Conservation (phyloP, 352 stramenopile species). For the Phytopythium ostracodes region DNA sequence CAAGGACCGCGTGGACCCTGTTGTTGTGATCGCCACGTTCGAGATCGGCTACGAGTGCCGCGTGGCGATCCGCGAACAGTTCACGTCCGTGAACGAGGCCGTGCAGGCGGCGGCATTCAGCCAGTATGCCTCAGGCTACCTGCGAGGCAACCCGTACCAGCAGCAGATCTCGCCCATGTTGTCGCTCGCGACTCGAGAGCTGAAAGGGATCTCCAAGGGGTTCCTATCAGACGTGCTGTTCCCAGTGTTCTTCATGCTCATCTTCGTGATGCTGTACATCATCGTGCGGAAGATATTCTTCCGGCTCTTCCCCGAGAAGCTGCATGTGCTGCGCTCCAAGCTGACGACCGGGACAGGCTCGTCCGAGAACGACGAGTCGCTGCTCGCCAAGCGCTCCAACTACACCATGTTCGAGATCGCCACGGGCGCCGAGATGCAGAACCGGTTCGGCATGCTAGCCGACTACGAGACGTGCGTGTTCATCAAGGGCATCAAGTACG, state of each 20-base stretch:
- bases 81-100: constrained; percentile 10
- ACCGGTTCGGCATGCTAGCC: constrained; percentile 23
- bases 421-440: constrained; percentile 25
- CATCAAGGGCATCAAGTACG: constrained; percentile 42
- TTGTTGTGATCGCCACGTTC: constrained; percentile 21
- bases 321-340: constrained; percentile 7
- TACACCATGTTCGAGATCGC: constrained; percentile 36
- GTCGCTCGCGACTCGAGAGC: constrained; percentile 25
- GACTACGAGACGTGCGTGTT: constrained; percentile 45
- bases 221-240: constrained; percentile 24
- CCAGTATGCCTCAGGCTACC: constrained; percentile 10
- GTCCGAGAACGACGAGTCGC: constrained; percentile 15
- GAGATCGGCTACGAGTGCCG: constrained; percentile 24
- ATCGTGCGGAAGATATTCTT: constrained; percentile 25
- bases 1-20: constrained; percentile 25
- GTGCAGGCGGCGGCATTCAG: constrained; percentile 12
- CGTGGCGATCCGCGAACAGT: constrained; percentile 20
- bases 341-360: neutral
- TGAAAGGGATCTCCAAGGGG: constrained; percentile 13
- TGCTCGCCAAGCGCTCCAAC: constrained; percentile 22
- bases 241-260: constrained; percentile 24
- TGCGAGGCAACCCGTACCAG: constrained; percentile 13
- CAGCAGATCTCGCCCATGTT: constrained; percentile 25
- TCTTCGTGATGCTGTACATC: constrained; percentile 26
- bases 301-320: constrained; percentile 20